Base-by-base conservation (phyloP, 257 asterid species). In the Petunia secreta region DNA sequence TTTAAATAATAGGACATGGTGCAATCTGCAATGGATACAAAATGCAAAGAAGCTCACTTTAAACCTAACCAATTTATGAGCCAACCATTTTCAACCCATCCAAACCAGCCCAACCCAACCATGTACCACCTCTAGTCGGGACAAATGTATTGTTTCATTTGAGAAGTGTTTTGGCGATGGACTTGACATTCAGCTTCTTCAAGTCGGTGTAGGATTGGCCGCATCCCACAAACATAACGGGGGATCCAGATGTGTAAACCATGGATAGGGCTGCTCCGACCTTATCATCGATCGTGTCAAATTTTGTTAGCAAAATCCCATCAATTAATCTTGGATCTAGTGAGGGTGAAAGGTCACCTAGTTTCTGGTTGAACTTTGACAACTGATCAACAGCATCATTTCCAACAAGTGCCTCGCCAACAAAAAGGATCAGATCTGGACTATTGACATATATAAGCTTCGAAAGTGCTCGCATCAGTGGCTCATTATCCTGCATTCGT, bases 401-500 rank as follows among this genome's bases (percentile, higher is more conserved):
- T 63, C 98, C 97, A 77, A 94, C 98, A 38, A 94, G 97, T 48
- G 98, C 98, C 89, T 94, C 98, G 9, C 98, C 97, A 64, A 94
- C 98, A 87, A 94, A 94, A 89, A 94, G 80, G 76, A 92, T 83
- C 76, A 92, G 89, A 77, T 94, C 97, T 6, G 98, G 97, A 79
- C 25, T 91, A 88, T 94, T 94, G 59, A 91, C 89, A 52, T 92
- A 87, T 55, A 94, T 87, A 8, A 94, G 96, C 94, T 94, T 94
- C 65, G 98, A 90, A 39, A 94, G 91, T 77, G 98, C 98, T 83
- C 98, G 90, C 98, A 94, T 94, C 83, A 94, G 75, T 64, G 98
- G 98, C 41, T 94, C 98, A 73, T 94, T 94, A 83, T 94, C 98
- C 98, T 94, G 98, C 98, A 94, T 94, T 78, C 98, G 82, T 78